phyloP scores from a whole-genome alignment of 768 basidiomycete species.

The Roridomyces roridus region DNA sequence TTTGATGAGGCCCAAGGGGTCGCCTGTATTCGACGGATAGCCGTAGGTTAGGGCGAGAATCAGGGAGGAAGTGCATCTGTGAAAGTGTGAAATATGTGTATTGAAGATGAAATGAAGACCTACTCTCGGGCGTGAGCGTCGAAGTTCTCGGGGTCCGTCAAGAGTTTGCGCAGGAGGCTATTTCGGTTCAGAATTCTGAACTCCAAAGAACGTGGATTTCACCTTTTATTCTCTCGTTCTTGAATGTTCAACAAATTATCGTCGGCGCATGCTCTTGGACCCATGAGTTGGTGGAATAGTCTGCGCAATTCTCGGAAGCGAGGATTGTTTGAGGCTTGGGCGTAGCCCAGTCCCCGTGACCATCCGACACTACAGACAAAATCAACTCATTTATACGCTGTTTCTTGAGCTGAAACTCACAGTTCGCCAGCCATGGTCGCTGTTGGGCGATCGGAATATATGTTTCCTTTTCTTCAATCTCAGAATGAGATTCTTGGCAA shows the following conservation, averaged over 20 bases:
- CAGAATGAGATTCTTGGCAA: too few relatives aligned
- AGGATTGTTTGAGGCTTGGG: slow-evolving; percentile 33
- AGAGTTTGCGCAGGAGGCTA: slow-evolving; percentile 9
- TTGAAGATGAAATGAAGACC: not conserved
- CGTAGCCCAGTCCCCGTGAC: slow-evolving; percentile 41
- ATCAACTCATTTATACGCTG: not conserved
- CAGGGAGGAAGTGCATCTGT: slow-evolving; percentile 29
- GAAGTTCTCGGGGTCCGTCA: slow-evolving; percentile 11
- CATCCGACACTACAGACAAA: slow-evolving; percentile 35
- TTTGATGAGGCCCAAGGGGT: slow-evolving; percentile 32
- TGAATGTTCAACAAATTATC: slow-evolving; percentile 19
- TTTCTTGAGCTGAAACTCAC: slow-evolving; percentile 22
- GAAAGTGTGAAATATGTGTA: not conserved
- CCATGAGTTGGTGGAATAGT: slow-evolving; percentile 39
- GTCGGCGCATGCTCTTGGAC: slow-evolving; percentile 31
- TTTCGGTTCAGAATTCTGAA: not conserved
- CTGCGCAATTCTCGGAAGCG: slow-evolving; percentile 42
- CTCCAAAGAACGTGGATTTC: too few relatives aligned
- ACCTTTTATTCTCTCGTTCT: slow-evolving; percentile 17
- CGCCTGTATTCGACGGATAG: slow-evolving; percentile 25
- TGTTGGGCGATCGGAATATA: slow-evolving; percentile 38
- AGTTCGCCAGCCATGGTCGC: slow-evolving; percentile 40
- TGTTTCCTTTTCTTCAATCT: slow-evolving; percentile 25
- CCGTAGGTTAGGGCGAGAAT: slow-evolving; percentile 33
- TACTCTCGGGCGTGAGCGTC: slow-evolving; percentile 13